phyloP scores from a whole-genome alignment of 225 moss, liverwort and hornwort genomes.

The Ulota crispa region DNA sequence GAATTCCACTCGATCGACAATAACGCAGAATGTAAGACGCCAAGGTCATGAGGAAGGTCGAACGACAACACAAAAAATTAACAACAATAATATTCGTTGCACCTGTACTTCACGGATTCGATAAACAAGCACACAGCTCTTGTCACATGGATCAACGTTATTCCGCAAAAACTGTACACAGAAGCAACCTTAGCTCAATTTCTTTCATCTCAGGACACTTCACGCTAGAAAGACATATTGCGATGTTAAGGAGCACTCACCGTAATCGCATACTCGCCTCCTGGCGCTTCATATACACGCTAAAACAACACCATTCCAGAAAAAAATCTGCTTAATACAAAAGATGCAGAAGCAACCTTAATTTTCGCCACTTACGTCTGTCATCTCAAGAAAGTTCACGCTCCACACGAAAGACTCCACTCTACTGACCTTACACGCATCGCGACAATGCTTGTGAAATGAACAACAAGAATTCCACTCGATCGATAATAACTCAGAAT shows the following conservation, averaged over 20 bases:
- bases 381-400: background rate
- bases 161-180: background rate
- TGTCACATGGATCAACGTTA: background rate
- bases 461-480: background rate
- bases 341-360: background rate
- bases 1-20: slow-evolving; percentile 6
- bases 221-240: background rate
- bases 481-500: slow-evolving; percentile 15
- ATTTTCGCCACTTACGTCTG: background rate
- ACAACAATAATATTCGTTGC: background rate
- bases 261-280: background rate
- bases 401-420: background rate
- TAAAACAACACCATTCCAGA: background rate
- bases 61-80: background rate
- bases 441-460: background rate
- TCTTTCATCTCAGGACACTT: background rate
- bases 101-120: too few species aligned
- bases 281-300: background rate
- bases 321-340: background rate
- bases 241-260: background rate
- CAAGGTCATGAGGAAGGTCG: background rate
- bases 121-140: background rate
- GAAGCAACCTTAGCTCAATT: background rate
- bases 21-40: background rate
- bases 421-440: background rate